Base-by-base conservation (phyloP, 2,329 filamentous ascomycete species). In the Emergomyces pasteurianus region DNA sequence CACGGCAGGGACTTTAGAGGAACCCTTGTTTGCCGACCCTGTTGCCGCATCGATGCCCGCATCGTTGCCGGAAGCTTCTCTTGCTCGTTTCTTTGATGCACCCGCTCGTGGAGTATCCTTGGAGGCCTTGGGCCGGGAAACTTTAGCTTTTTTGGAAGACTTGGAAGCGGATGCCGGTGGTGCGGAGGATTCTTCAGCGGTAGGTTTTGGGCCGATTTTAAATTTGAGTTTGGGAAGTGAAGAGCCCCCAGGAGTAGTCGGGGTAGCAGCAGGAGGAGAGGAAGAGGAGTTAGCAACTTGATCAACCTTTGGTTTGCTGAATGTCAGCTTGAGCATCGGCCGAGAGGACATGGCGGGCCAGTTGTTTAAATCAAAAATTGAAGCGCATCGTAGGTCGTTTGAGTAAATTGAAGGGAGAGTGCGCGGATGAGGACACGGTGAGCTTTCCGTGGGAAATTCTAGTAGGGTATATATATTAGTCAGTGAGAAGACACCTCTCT, bases 261-360 rank as follows among this genome's bases (percentile, higher is more conserved):
- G 60, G 4, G 64, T 58, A 34, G 67, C 63, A 53, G 68, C 64
- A 26, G 61, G 60, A 8, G 65, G 58, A 38, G 67, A 64, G 54
- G 68, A 65, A 40, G 61, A 58, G 54, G 65, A 60, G 34, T 62
- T 67, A 38, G 63, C 64, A 38, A 66, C 49, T 46, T 57, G 54
- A 23, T 68, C 66, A 47, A 69, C 64, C 58, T 72, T 72, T 60
- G 72, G 71, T 63, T 76, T 76, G 62, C 71, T 69, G 58, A 77
- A 71, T 40, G 72, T 76, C 61, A 77, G 72, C 64, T 77, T 77
- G 23, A 77, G 65, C n/a, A 71, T 67, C 12, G 71, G 72, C 49
- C 71, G 69, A 31, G 71, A 71, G 42, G 74, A 73, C 73, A 76
- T 76, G 59, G 59, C 66, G 67, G 59, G 28, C 57, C 58, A 10